Evolutionary conservation across 352 stramenopile species (phyloP).

Genomic region (Phytopythium montanum): DNA sequence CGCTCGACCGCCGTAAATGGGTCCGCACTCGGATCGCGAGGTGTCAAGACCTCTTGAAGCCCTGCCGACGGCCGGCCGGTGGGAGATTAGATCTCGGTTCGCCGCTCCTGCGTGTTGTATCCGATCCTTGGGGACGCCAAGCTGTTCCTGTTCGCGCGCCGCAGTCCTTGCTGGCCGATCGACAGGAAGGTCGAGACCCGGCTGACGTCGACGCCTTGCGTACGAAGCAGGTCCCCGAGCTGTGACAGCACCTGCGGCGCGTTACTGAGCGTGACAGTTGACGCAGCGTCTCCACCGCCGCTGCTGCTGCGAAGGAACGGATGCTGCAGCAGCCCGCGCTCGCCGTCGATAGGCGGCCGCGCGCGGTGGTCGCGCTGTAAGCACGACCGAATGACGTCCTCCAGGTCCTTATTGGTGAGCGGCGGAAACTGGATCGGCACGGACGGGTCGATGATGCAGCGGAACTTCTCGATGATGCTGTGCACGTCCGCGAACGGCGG

Average conservation of each 20-base stretch:
- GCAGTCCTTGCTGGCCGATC: slow-evolving; percentile 42
- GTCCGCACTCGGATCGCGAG: neutral
- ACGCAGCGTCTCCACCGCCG: slow-evolving; percentile 17
- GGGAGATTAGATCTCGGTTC: slow-evolving; percentile 73
- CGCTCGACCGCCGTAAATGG: too few relatives aligned
- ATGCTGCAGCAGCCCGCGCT: slow-evolving; percentile 76
- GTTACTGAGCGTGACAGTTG: slow-evolving; percentile 39
- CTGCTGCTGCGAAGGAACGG: slow-evolving; percentile 57
- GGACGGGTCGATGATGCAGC: slow-evolving; percentile 92
- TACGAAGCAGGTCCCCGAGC: slow-evolving; percentile 42
- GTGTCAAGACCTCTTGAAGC: neutral
- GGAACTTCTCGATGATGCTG: slow-evolving; percentile 95
- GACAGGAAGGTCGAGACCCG: slow-evolving; percentile 47
- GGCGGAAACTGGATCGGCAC: slow-evolving; percentile 89
- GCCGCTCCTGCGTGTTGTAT: slow-evolving; percentile 63
- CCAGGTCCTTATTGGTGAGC: slow-evolving; percentile 74
- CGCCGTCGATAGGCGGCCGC: slow-evolving; percentile 78
- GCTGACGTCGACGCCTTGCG: slow-evolving; percentile 38
- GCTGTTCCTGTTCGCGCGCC: slow-evolving; percentile 7
- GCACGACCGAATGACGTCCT: slow-evolving; percentile 86
- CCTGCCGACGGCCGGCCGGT: neutral
- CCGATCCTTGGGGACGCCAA: slow-evolving; percentile 23
- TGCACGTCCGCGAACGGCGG: slow-evolving; percentile 93
- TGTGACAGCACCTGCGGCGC: slow-evolving; percentile 39
- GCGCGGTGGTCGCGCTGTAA: slow-evolving; percentile 78